Evolutionary conservation across 108 stramenopile species (phyloP).

Genomic region (Heterococcus sp.): DNA sequence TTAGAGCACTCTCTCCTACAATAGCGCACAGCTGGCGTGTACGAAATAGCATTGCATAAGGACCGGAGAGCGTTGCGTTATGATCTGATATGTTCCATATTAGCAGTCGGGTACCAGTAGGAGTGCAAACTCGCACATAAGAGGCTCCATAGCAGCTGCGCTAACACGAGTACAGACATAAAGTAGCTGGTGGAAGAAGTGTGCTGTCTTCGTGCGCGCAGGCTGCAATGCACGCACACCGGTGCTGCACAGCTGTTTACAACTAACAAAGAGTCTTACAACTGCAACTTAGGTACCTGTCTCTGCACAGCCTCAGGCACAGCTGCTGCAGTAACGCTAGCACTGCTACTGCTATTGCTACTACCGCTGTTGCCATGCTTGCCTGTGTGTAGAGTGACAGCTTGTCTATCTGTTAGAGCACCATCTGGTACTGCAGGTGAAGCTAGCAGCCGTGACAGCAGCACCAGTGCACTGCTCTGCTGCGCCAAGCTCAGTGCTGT

Average conservation of each 20-base stretch:
- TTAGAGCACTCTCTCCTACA: conserved; percentile 9
- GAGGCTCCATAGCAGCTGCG: no score
- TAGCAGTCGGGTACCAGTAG: no score
- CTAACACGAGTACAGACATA: no score
- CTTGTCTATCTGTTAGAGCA: conserved; percentile 23
- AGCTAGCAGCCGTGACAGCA: conserved; percentile 12
- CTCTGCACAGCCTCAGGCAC: conserved; percentile 23
- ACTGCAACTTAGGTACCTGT: neutral
- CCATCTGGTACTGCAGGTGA: conserved; percentile 16
- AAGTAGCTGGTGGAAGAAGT: no score
- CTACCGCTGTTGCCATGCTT: no score
- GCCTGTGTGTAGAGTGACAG: conserved; percentile 21
- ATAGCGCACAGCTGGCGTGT: conserved; percentile 7
- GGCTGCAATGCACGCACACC: neutral
- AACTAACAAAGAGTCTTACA: no score
- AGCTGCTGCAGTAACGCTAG: conserved; percentile 17
- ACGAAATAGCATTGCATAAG: neutral
- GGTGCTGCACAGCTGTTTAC: no score
- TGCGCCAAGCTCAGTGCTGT: neutral
- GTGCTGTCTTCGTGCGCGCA: neutral
- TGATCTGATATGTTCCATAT: no score
- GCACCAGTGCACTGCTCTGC: neutral
- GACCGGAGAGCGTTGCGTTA: neutral
- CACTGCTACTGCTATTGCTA: neutral
- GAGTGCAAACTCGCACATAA: no score